Conservation (phyloP, 1,284 basidiomycete species). For the Sporisorium iseilematis-ciliati region DNA sequence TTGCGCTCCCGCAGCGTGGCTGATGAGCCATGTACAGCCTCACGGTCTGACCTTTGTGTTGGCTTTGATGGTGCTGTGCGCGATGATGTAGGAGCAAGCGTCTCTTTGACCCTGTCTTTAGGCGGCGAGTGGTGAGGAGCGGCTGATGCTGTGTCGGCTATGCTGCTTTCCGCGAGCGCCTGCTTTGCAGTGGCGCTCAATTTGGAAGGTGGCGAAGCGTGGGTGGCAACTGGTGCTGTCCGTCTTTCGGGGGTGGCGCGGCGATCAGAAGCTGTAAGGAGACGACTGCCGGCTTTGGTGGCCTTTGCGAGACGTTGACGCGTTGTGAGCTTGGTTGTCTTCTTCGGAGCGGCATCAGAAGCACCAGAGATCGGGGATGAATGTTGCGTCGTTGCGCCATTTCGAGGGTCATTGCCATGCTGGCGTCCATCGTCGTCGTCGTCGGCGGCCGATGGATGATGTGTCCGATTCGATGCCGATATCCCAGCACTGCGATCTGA, state of each 20-base stretch:
- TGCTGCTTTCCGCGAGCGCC: neutral
- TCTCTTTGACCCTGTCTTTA: conserved; percentile 5
- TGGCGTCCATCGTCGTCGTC: conserved; percentile 8
- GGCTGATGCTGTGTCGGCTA: neutral
- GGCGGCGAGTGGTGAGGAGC: conserved; percentile 2
- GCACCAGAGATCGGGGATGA: conserved; percentile 20
- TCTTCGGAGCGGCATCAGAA: conserved; percentile 27
- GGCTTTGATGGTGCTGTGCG: neutral
- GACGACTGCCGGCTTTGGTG: conserved; percentile 43
- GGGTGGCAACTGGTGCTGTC: neutral
- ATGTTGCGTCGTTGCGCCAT: neutral
- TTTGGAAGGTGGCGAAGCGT: conserved; percentile 14
- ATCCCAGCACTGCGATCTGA: neutral
- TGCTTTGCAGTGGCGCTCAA: neutral
- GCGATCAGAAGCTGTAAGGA: conserved; percentile 33
- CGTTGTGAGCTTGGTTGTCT: conserved; percentile 41
- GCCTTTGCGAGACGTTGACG: conserved; percentile 50
- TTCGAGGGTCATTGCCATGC: conserved; percentile 6
- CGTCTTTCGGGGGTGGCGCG: conserved; percentile 21
- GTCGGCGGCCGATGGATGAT: neutral
- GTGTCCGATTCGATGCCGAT: neutral
- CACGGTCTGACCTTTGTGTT: neutral
- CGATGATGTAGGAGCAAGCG: neutral
- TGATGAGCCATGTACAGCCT: neutral
- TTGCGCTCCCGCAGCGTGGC: neutral